These are phyloP conservation scores for Aspergillus eucalypticola DNA, from an alignment of 2,329 filamentous ascomycete genomes.

Conservation along the genomic window DNA sequence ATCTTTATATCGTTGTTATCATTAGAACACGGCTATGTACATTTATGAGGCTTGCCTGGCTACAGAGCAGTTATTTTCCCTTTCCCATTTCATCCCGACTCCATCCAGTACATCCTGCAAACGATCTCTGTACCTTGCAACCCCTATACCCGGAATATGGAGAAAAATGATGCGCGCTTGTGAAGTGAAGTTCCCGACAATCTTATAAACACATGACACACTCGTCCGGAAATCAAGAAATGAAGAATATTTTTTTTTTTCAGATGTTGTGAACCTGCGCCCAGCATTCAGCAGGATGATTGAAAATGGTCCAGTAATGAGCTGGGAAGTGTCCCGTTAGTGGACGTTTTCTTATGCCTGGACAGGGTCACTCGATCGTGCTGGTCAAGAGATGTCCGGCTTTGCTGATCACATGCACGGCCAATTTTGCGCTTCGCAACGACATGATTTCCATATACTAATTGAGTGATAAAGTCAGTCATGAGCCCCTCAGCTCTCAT, in stretches of 20 bases:
- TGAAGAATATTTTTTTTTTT: background rate
- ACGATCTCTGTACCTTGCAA: background rate
- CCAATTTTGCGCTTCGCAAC: slow-evolving; percentile 13
- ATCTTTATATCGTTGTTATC: slow-evolving; percentile 13
- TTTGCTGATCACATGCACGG: slow-evolving; percentile 7
- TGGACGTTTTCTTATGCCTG: background rate
- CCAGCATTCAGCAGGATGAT: background rate
- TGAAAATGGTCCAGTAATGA: background rate
- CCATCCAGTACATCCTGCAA: slow-evolving; percentile 2
- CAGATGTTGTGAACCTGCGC: background rate
- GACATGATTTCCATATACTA: slow-evolving; percentile 8
- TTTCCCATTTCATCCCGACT: background rate
- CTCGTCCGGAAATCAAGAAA: background rate
- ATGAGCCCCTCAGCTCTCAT: slow-evolving; percentile 54
- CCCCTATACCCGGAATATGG: background rate
- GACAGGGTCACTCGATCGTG: slow-evolving; percentile 7
- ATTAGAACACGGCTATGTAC: slow-evolving; percentile 19
- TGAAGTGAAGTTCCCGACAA: background rate
- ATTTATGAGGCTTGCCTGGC: slow-evolving; percentile 17
- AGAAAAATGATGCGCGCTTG: background rate
- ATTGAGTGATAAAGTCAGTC: background rate
- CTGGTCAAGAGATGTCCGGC: slow-evolving; percentile 11
- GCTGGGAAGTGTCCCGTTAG: background rate
- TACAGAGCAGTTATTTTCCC: background rate
- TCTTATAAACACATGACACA: slow-evolving; percentile 3